Percentiles rank a stretch among this genome's conserved stretches.
phyloP scores from a whole-genome alignment of 306 rosid genomes.

The Citrullus mucosospermus region DNA sequence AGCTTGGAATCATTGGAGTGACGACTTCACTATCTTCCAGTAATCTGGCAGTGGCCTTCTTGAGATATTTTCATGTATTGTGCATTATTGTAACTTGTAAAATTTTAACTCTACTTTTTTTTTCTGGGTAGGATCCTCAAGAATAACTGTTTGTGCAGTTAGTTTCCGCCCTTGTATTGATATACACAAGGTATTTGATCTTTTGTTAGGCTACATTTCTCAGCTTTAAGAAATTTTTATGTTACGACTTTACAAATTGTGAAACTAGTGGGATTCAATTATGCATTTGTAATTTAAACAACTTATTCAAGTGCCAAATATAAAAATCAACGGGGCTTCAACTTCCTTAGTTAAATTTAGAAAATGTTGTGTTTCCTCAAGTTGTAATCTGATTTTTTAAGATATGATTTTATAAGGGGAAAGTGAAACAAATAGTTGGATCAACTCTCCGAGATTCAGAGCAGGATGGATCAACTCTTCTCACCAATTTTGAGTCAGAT shows the following conservation, averaged over 20 bases:
- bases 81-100: background rate
- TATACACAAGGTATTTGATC: slow-evolving; percentile 55
- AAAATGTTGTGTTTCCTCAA: no score
- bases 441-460: slow-evolving; percentile 70
- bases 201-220: background rate
- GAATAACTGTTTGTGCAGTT: slow-evolving; percentile 36
- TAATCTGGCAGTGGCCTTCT: background rate
- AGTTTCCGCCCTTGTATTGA: slow-evolving; percentile 81
- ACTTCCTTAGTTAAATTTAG: no score
- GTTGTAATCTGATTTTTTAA: background rate
- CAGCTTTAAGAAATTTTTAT: background rate
- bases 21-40: slow-evolving; percentile 23
- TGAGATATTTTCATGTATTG: background rate
- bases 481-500: slow-evolving; percentile 84
- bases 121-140: slow-evolving; percentile 15
- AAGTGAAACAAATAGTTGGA: slow-evolving; percentile 89
- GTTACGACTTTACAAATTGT: background rate
- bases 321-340: background rate
- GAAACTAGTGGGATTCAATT: background rate
- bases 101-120: background rate
- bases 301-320: background rate
- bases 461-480: slow-evolving; percentile 48
- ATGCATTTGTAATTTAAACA: background rate
- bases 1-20: slow-evolving; percentile 2
- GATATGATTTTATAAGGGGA: slow-evolving; percentile 42